phyloP scores from a whole-genome alignment of 768 basidiomycete genomes.

The Mycena sanguinolenta region DNA sequence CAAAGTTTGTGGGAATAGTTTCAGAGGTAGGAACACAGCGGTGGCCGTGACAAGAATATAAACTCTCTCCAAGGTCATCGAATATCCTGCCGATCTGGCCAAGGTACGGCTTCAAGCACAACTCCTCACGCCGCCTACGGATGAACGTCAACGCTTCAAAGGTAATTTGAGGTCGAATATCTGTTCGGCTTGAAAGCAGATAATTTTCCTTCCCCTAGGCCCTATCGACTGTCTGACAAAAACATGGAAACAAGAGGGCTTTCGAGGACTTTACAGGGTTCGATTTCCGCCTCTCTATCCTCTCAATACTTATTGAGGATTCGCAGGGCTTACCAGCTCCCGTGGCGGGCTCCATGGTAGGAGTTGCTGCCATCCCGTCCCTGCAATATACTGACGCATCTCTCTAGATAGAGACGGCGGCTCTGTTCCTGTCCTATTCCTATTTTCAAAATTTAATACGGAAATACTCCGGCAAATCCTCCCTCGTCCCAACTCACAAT shows the following conservation, averaged over 20 bases:
- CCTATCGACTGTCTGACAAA: slow-evolving; percentile 89
- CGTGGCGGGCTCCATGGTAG: slow-evolving; percentile 90
- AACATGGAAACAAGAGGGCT: slow-evolving; percentile 86
- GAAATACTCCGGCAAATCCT: slow-evolving; percentile 43
- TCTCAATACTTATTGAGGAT: not conserved
- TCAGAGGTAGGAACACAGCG: slow-evolving; percentile 54
- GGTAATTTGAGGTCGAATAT: slow-evolving; percentile 42
- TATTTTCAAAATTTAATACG: slow-evolving; percentile 77
- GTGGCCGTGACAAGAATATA: slow-evolving; percentile 39
- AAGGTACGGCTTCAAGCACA: slow-evolving; percentile 96
- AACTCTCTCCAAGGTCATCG: slow-evolving; percentile 63
- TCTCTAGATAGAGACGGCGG: slow-evolving; percentile 70
- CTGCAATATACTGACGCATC: too few species aligned
- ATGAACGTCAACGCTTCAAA: slow-evolving; percentile 67
- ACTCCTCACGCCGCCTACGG: slow-evolving; percentile 74
- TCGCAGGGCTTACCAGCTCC: slow-evolving; percentile 90
- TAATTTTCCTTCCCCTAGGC: slow-evolving; percentile 44
- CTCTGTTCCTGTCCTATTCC: slow-evolving; percentile 88
- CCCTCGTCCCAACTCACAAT: slow-evolving; percentile 62
- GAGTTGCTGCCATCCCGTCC: too few species aligned
- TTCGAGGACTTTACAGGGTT: slow-evolving; percentile 90
- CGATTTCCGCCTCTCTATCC: slow-evolving; percentile 42
- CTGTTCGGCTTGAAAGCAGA: too few species aligned
- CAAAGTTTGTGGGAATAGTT: slow-evolving; percentile 85
- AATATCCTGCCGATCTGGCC: slow-evolving; percentile 95